phyloP scores from a whole-genome alignment of 441 rosid species.

The Erysimum pusillum region DNA sequence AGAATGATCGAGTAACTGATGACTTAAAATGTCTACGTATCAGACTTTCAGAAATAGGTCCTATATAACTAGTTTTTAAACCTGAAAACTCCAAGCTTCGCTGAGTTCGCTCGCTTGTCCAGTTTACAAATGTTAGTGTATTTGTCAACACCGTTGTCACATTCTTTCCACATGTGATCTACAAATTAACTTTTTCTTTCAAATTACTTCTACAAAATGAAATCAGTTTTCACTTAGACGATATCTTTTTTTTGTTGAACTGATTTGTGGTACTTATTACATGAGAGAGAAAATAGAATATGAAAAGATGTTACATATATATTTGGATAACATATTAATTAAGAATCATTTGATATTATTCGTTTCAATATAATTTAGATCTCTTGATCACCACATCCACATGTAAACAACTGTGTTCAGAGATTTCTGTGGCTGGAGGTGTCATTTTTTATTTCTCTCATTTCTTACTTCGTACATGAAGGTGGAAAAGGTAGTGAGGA shows the following conservation, averaged over 20 bases:
- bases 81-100: no score
- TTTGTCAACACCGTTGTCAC: not conserved
- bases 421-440: constrained; percentile 8
- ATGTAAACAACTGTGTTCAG: constrained; percentile 23
- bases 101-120: not conserved
- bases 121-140: not conserved
- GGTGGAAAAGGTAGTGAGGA: not conserved
- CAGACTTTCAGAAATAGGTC: no score
- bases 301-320: not conserved
- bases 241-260: not conserved
- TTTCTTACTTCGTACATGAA: not conserved
- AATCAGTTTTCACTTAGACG: no score
- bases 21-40: no score
- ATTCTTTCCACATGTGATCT: not conserved
- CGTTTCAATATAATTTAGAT: not conserved
- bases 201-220: not conserved
- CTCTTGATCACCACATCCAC: not conserved
- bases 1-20: no score
- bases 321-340: not conserved
- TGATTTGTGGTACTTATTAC: not conserved
- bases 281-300: not conserved
- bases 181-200: not conserved
- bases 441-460: not conserved
- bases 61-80: no score
- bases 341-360: not conserved